Evolutionary conservation across 1,284 basidiomycete genomes (phyloP).

Genomic region (Ganoderma meredithae): DNA sequence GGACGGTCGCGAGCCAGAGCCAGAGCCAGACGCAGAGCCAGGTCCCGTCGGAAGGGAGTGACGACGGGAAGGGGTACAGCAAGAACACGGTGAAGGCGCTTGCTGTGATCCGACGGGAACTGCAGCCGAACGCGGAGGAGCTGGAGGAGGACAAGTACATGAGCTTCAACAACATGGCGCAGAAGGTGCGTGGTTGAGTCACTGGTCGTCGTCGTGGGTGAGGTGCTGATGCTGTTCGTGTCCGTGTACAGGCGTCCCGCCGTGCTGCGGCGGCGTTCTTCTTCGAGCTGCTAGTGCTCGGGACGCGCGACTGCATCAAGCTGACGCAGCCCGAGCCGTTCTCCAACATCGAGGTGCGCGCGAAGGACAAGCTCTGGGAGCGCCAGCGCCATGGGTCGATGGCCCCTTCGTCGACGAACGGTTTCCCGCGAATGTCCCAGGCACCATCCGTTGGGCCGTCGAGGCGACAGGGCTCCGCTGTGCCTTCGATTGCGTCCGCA

Average conservation of each 20-base stretch:
- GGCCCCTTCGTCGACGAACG: constrained; percentile 45
- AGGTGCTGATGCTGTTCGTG: neutral
- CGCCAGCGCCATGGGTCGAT: constrained; percentile 63
- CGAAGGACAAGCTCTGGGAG: constrained; percentile 87
- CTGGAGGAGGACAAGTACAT: constrained; percentile 64
- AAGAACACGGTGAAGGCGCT: constrained; percentile 93
- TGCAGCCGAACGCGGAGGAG: constrained; percentile 61
- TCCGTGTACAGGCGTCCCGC: constrained; percentile 71
- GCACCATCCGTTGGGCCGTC: constrained; percentile 29
- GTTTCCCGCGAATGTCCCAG: constrained; percentile 28
- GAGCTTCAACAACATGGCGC: constrained; percentile 77
- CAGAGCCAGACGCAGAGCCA: constrained; percentile 49
- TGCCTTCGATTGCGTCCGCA: constrained; percentile 46
- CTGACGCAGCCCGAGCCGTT: constrained; percentile 80
- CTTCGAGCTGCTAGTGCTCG: constrained; percentile 95
- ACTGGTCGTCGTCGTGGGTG: constrained; percentile 14
- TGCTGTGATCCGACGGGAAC: constrained; percentile 79
- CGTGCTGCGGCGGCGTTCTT: constrained; percentile 96
- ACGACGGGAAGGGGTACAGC: constrained; percentile 80
- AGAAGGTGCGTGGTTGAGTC: constrained; percentile 61
- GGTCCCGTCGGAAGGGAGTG: constrained; percentile 41
- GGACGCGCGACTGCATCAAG: constrained; percentile 90
- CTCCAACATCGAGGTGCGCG: constrained; percentile 86
- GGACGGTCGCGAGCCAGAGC: constrained; percentile 43
- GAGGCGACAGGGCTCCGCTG: constrained; percentile 36